Evolutionary conservation across 2,329 filamentous ascomycete species (phyloP).

Genomic region (Polytolypa hystricis): DNA sequence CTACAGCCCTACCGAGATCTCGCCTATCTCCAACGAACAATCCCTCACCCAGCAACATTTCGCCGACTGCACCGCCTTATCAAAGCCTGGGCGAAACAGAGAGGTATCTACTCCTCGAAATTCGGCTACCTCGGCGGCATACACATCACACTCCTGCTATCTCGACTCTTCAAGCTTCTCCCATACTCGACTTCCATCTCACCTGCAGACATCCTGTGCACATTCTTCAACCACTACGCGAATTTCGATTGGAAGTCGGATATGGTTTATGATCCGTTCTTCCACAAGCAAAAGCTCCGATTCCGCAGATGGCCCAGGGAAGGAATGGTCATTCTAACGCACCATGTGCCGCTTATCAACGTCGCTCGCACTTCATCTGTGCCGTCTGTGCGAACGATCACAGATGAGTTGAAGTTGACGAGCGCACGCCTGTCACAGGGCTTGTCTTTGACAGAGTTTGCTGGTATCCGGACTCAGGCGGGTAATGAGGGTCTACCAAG

Average conservation of each 20-base stretch:
- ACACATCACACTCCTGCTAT: conserved; percentile 52
- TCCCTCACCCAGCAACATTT: conserved; percentile 50
- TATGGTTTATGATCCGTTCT: conserved; percentile 50
- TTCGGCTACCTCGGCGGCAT: conserved; percentile 57
- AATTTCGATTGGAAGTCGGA: conserved; percentile 47
- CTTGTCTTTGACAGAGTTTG: conserved; percentile 36
- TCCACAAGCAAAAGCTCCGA: conserved; percentile 24
- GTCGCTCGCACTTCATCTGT: conserved; percentile 44
- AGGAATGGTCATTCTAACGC: conserved; percentile 52
- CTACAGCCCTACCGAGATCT: conserved; percentile 55
- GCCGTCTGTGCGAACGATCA: conserved; percentile 42
- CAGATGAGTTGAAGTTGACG: conserved; percentile 42
- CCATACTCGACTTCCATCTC: conserved; percentile 28
- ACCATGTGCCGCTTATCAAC: conserved; percentile 51
- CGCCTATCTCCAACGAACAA: conserved; percentile 47
- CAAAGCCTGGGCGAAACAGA: conserved; percentile 50
- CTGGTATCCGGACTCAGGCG: conserved; percentile 18
- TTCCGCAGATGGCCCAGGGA: conserved; percentile 49
- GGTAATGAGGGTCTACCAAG: neutral
- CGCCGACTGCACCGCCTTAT: conserved; percentile 48
- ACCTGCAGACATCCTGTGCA: conserved; percentile 42
- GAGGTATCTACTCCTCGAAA: conserved; percentile 53
- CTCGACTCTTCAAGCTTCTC: conserved; percentile 48
- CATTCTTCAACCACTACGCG: conserved; percentile 55
- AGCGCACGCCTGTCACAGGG: conserved; percentile 27